Evolutionary conservation across 108 stramenopile genomes (phyloP).

Genomic region (Nitzschia putrida): DNA sequence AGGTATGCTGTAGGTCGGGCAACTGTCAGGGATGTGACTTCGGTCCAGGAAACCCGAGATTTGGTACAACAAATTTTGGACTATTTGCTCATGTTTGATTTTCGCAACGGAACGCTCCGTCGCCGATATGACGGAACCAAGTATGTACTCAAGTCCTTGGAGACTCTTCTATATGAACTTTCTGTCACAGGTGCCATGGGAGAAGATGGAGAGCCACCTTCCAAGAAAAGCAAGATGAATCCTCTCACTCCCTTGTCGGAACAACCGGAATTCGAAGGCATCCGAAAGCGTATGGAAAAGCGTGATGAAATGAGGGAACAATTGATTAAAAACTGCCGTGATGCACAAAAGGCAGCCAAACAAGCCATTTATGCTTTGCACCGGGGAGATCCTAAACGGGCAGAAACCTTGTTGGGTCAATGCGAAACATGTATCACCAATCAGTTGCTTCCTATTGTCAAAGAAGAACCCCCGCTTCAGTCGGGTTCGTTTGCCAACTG

Average conservation of each 20-base stretch:
- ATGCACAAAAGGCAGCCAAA: slow-evolving; percentile 92
- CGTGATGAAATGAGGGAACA: slow-evolving; percentile 82
- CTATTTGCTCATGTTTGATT: slow-evolving; percentile 81
- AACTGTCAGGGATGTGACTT: slow-evolving; percentile 47
- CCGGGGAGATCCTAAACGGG: slow-evolving; percentile 63
- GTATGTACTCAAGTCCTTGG: slow-evolving; percentile 73
- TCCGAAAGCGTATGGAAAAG: slow-evolving; percentile 73
- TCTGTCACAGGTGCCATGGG: slow-evolving; percentile 51
- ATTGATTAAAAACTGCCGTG: slow-evolving; percentile 88
- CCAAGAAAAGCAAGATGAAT: slow-evolving; percentile 18
- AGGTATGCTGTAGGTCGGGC: slow-evolving; percentile 74
- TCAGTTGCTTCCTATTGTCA: slow-evolving; percentile 69
- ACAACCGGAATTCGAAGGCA: slow-evolving; percentile 49
- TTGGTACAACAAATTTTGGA: slow-evolving; percentile 58
- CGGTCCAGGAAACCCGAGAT: slow-evolving; percentile 57
- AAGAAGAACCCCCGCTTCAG: slow-evolving; percentile 78
- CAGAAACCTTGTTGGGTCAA: slow-evolving; percentile 54
- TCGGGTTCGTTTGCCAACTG: slow-evolving; percentile 63
- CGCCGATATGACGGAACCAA: slow-evolving; percentile 88
- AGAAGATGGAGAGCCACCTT: slow-evolving; percentile 27
- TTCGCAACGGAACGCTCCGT: slow-evolving; percentile 91
- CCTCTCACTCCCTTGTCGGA: neutral
- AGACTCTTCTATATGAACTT: slow-evolving; percentile 89
- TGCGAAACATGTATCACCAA: slow-evolving; percentile 67
- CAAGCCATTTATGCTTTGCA: slow-evolving; percentile 91